A percentile compares a stretch with the other conserved stretches of the same genome.
phyloP scores from a whole-genome alignment of 2,329 filamentous ascomycete genomes.

The Aspergillus eucalypticola region DNA sequence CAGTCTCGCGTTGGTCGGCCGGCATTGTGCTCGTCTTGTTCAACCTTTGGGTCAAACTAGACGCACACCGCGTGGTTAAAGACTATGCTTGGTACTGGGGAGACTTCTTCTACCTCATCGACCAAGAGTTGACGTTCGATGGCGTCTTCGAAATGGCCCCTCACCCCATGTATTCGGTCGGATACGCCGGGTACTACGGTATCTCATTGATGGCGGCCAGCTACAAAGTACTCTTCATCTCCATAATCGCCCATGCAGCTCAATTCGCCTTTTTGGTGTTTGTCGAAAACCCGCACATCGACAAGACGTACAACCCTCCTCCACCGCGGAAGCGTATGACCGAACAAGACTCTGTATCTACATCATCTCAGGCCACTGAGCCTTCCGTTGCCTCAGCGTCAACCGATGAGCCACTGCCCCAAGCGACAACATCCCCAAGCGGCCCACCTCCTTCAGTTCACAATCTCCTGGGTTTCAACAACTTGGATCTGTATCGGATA shows the following conservation, averaged over 20 bases:
- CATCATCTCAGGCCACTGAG: conserved; percentile 32
- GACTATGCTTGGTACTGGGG: conserved; percentile 99
- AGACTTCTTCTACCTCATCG: conserved; percentile 98
- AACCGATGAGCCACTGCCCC: conserved; percentile 37
- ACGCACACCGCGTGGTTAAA: conserved; percentile 96
- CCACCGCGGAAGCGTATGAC: conserved; percentile 62
- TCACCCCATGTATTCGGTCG: conserved; percentile 98
- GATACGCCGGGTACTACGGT: conserved; percentile 96
- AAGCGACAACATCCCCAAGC: conserved; percentile 46
- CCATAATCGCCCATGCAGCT: conserved; percentile 87
- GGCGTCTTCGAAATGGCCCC: conserved; percentile 99
- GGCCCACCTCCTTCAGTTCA: conserved; percentile 69
- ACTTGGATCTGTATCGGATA: conserved; percentile 84
- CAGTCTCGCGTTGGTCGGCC: conserved; percentile 71
- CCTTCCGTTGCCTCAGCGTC: conserved; percentile 35
- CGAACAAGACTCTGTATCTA: conserved; percentile 32
- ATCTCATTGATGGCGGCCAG: conserved; percentile 98
- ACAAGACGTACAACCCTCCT: conserved; percentile 94
- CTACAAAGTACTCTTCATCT: conserved; percentile 96
- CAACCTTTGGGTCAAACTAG: conserved; percentile 98
- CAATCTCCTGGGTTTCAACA: conserved; percentile 77
- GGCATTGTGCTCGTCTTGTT: conserved; percentile 82
- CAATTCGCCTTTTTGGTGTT: conserved; percentile 90
- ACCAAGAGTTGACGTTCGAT: conserved; percentile 96
- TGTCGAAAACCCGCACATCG: conserved; percentile 96